Evolutionary conservation across 208 protist species (phyloP), one percentile per base, ranked within the genome.

Genomic region (Crithidia fasciculata): DNA sequence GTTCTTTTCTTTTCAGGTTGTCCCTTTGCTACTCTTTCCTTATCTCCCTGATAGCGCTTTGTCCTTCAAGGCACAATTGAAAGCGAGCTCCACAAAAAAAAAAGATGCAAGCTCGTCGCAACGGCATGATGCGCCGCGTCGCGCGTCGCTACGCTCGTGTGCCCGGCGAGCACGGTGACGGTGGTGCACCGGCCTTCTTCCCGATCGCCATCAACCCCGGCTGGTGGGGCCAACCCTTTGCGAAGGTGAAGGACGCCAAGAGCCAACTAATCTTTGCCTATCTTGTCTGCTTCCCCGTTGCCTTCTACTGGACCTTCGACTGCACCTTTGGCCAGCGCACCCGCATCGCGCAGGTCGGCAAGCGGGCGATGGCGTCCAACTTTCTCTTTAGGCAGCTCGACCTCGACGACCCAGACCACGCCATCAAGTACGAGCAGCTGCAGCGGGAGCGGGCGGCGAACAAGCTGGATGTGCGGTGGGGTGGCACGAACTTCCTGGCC

Each of bases 181-280:
- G 55, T 41, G 85, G 75, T 45, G 74, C 80, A 3, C 90, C 92
- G 12, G 83, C 92, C n/a, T 97, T 97, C 74, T 97, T 89, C 67
- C 92, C 92, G 39, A 85, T 97, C 37, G 78, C 89, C 55, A 97
- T 97, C 78, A 94, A 93, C 82, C 90, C 90, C 36, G 85, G 87
- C 52, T 93, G 87, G 90, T 97, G 90, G 90, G 92, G 92, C 2
- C 87, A 92, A 75, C 92, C 92, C 47, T 97, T 92, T 60, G 92
- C 75, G 18, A 97, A 97, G 76, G 88, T 95, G 28, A 93, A 91
- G 77, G 90, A 96, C 64, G 87, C 76, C 19, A 90, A 82, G 59
- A 73, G 74, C 49, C 89, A 95, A 56, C 57, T 95, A 15, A 67
- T 95, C 57, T 92, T 95, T 61, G 68, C 71, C 6, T 91, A 90